phyloP scores from a whole-genome alignment of 2,329 filamentous ascomycete genomes.

The Phialemoniopsis sp. region DNA sequence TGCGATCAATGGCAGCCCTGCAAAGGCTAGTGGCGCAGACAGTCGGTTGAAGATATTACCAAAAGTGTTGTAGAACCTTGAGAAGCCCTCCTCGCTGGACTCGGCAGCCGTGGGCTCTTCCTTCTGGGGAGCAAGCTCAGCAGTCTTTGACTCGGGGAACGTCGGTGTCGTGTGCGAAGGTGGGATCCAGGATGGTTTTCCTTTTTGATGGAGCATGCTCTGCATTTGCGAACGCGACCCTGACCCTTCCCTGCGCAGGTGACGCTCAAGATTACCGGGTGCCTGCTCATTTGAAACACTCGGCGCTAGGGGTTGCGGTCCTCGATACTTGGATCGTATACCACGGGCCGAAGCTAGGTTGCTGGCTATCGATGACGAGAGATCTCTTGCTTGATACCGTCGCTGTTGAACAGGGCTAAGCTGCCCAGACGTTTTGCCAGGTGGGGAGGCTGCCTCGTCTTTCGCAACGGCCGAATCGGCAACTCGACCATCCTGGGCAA shows the following conservation, averaged over 20 bases:
- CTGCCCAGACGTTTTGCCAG: neutral
- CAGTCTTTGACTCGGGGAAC: slow-evolving; percentile 17
- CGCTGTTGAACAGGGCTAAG: slow-evolving; percentile 21
- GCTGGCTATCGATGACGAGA: slow-evolving; percentile 80
- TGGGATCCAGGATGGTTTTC: slow-evolving; percentile 50
- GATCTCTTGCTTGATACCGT: slow-evolving; percentile 44
- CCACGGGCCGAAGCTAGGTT: slow-evolving; percentile 84
- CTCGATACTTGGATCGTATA: slow-evolving; percentile 62
- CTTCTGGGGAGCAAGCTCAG: slow-evolving; percentile 17
- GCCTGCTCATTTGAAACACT: slow-evolving; percentile 71
- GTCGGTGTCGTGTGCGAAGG: slow-evolving; percentile 27
- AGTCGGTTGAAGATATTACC: slow-evolving; percentile 84
- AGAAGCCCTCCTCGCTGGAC: slow-evolving; percentile 71
- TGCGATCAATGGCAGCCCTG: slow-evolving; percentile 74
- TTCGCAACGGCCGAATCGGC: neutral
- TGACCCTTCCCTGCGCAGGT: slow-evolving; percentile 45
- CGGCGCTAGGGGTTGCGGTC: slow-evolving; percentile 61
- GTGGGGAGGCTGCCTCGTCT: slow-evolving; percentile 3
- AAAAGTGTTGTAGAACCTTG: slow-evolving; percentile 88
- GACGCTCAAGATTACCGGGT: slow-evolving; percentile 63
- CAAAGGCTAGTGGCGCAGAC: slow-evolving; percentile 87
- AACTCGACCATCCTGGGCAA: slow-evolving; percentile 10
- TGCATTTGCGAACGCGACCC: slow-evolving; percentile 50
- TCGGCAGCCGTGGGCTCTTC: slow-evolving; percentile 8
- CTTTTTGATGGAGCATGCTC: slow-evolving; percentile 48